Evolutionary conservation across 129 eudicot genomes (phyloP), one percentile per base, ranked within the genome.

Genomic region (Artemisia argyi): DNA sequence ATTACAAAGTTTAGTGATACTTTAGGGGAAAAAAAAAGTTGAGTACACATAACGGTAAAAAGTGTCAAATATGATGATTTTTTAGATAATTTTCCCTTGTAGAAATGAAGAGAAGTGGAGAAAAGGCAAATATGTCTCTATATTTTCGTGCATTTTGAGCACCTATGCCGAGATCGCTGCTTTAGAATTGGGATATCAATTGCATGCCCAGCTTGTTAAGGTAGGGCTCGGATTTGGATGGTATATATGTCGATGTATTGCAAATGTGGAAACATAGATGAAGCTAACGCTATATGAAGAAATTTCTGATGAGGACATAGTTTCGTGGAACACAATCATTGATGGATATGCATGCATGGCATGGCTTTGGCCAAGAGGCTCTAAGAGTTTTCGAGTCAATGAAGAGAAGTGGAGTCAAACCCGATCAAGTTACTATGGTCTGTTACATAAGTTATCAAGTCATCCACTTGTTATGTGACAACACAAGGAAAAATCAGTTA

Each of bases 341-440:
- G 82, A 71, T 79, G 96, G 96, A 77, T 89, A 79, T 84, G 89
- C 96, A 68, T 77, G 92, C 96, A 68, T 77, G 92, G 62, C 89
- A 89, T 79, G 96, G 96, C 7, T 89, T 86, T 69, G 92, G 96
- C 57, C 22, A 75, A 74, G 71, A 83, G 48, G 89, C 96, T 65
- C 77, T 89, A 30, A 52, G 68, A 20, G 73, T 81, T 55, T 89
- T 86, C 22, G 22, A 20, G 22, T 20, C 22, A 20, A 20, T 20
- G 22, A 20, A 20, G 22, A 20, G 22, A 20, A 20, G 22, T 20
- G 22, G 22, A 20, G 22, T 20, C 22, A 20, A 20, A 20, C 22
- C 22, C 22, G 22, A 20, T 20, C 22, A 20, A 20, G 22, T 20
- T 20, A 20, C 22, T 20, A 20, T 20, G 22, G 22, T 20, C 22